Evolutionary conservation across 2,329 filamentous ascomycete genomes (phyloP).

Genomic region (Cercospora berteroae): DNA sequence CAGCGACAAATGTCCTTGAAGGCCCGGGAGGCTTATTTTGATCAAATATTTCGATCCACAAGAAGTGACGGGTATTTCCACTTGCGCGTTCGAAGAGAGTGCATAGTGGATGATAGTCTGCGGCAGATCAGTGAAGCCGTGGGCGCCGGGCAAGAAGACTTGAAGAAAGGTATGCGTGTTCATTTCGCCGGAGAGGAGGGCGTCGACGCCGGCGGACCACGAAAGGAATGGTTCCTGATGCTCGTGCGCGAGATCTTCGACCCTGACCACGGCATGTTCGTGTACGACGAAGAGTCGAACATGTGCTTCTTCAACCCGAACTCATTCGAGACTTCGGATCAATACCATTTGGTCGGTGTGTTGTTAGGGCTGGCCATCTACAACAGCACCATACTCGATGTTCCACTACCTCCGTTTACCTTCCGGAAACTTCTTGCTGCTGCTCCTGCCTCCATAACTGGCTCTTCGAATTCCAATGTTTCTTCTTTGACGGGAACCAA

Average conservation of each 20-base stretch:
- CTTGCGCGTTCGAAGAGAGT: conserved; percentile 76
- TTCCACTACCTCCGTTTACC: conserved; percentile 82
- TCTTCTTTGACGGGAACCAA: conserved; percentile 37
- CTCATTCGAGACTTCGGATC: conserved; percentile 85
- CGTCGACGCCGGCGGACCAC: conserved; percentile 81
- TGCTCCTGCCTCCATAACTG: conserved; percentile 61
- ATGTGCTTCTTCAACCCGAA: conserved; percentile 93
- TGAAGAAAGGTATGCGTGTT: conserved; percentile 86
- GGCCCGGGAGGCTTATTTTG: conserved; percentile 85
- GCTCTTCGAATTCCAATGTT: conserved; percentile 52
- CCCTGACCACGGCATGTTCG: conserved; percentile 85
- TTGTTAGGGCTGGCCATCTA: conserved; percentile 88
- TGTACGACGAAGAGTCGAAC: conserved; percentile 85
- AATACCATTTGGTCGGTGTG: conserved; percentile 86
- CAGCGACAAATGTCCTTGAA: conserved; percentile 85
- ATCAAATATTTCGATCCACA: conserved; percentile 75
- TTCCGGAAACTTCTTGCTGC: conserved; percentile 83
- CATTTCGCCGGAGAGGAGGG: conserved; percentile 87
- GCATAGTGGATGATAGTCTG: conserved; percentile 83
- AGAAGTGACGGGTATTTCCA: conserved; percentile 69
- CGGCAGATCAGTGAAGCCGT: conserved; percentile 81
- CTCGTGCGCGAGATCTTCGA: conserved; percentile 88
- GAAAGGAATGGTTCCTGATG: conserved; percentile 93
- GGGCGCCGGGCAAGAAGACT: conserved; percentile 74
- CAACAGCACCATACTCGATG: conserved; percentile 88